Evolutionary conservation across 2,329 filamentous ascomycete genomes (phyloP), one percentile per base, ranked within the genome.

Genomic region (Corynespora cassiicola): DNA sequence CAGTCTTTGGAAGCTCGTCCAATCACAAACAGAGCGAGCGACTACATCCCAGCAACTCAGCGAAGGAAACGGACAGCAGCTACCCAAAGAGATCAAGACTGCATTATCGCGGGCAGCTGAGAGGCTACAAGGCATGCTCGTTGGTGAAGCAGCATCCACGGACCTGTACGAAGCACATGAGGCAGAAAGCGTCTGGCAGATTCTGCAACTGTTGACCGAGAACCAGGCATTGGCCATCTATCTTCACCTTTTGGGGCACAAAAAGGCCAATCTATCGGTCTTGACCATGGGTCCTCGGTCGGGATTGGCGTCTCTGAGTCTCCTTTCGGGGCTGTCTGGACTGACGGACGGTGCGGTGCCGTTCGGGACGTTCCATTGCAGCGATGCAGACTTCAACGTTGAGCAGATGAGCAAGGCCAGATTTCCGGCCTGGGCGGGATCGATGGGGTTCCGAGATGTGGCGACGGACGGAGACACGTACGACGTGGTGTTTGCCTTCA

Each of bases 221-320:
- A 27, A 27, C 25, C 25, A 12, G 7, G 11, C 25, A 15, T 11
- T 15, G 25, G 25, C 25, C n/a, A 27, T 7, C 25, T 31, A 31
- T 18, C 28, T 31, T 10, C 12, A 8, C 12, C 28, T 31, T 6
- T 17, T 31, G 7, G 28, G 14, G 6, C 28, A 31, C 28, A 31
- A 31, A 12, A 31, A 31, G 28, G 14, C 28, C n/a, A 16, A 31
- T 18, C 28, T 31, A 27, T 27, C 25, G 25, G n/a, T 27, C n/a
- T 15, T 27, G 16, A 27, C 25, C 6, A 6, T 27, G 16, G 25
- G 25, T 11, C 25, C 25, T 15, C 25, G 16, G 16, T 27, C 25
- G 16, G 25, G 25, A 11, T 15, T 15, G 16, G 25, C 25, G 7
- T 27, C 25, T 7, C n/a, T 27, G n/a, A 27, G 16, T 15, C 25